Conservation (phyloP, 768 basidiomycete species). For the Suillus placidus region DNA sequence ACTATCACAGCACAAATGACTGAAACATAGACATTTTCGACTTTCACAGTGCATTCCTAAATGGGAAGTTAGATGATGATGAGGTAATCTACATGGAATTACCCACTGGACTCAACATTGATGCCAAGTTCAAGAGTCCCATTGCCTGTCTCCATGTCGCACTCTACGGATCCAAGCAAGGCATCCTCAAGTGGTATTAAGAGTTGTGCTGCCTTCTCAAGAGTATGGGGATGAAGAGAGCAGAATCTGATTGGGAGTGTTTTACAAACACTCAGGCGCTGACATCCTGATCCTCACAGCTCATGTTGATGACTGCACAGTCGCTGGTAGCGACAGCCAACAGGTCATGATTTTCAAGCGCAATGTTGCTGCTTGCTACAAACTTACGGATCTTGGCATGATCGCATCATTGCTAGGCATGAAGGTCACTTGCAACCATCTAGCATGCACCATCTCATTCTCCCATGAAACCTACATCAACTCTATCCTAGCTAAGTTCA, state of each 20-base stretch:
- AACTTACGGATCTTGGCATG: too few species aligned
- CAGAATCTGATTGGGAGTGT: neutral
- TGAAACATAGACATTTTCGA: too few species aligned
- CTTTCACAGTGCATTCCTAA: too few species aligned
- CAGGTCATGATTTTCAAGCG: conserved; percentile 11
- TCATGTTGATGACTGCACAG: conserved; percentile 14
- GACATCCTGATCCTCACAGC: neutral
- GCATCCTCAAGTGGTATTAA: neutral
- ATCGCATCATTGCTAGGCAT: conserved; percentile 23
- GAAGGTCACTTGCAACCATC: conserved; percentile 20
- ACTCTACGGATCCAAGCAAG: conserved; percentile 13
- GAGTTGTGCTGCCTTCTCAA: too few species aligned
- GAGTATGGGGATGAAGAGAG: too few species aligned
- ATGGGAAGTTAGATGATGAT: too few species aligned
- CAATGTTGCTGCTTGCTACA: too few species aligned
- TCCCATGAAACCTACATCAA: neutral
- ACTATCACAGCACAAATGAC: too few species aligned
- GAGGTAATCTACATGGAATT: conserved; percentile 16
- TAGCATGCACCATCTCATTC: neutral
- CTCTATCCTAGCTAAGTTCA: neutral
- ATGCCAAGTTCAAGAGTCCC: neutral
- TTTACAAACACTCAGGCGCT: neutral
- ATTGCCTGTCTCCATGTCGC: neutral
- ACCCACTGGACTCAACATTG: conserved; percentile 5
- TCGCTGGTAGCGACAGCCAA: conserved; percentile 1